Base-by-base conservation (phyloP, 1,284 basidiomycete species). In the Apiotrichum montevideense region DNA sequence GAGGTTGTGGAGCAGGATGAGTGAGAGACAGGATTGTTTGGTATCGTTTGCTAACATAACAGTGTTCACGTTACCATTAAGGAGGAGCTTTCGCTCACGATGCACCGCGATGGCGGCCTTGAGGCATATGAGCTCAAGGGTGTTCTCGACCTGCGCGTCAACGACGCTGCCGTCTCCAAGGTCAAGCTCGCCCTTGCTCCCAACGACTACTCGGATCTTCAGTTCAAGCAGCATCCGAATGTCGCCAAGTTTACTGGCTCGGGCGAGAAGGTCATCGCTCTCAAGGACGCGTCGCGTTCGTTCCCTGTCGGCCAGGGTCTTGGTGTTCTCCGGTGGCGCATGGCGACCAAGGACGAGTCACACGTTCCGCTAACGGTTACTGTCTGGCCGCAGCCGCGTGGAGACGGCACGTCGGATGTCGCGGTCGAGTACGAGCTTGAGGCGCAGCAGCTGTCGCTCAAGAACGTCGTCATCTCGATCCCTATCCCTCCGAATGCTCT, bases 361-460 rank as follows among this genome's bases (percentile, higher is more conserved):
- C 83, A 87, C 61, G 85, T 96, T 21, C 95, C 95, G 2, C 77
- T 98, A 56, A 89, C 88, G 90, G 92, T 98, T 75, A 97, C 92
- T 69, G 94, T 90, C 76, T 98, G 95, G 95, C 94, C 94, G 4
- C 88, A 90, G 35, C 87, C 89, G 2, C 87, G 88, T 50, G 92
- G 90, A 65, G 87, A 92, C 66, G 91, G 91, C 33, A 87, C 86
- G 1, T 90, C 87, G 65, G 92, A 96, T 65, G 90, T 97, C 56
- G 95, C 88, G 73, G 90, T 98, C 67, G 95, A 98, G 76, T 98
- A 96, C 74, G 93, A 98, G 74, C 86, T 98, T 48, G 91, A 95
- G 73, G 87, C 91, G 59, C 84, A 87, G 63, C 84, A 83, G 58
- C 77, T 95, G 55, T 82, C 84, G 0, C 80, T 98, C 3, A 84